Evolutionary conservation across 768 basidiomycete genomes (phyloP).

Genomic region (Boletus reticuloceps): DNA sequence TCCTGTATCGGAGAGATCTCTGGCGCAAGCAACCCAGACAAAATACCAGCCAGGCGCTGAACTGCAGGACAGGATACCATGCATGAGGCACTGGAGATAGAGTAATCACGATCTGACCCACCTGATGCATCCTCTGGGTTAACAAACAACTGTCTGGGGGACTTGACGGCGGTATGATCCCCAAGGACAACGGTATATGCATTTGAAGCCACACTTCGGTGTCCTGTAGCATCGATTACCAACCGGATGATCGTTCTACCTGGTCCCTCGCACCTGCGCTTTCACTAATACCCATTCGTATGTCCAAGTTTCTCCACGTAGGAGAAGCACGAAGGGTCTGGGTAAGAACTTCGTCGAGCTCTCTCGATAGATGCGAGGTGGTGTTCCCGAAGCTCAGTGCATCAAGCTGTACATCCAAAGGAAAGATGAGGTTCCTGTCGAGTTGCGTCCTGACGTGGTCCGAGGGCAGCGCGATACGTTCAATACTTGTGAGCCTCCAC

Average conservation of each 20-base stretch:
- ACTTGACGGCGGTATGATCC: conserved; percentile 20
- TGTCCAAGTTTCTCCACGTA: conserved; percentile 45
- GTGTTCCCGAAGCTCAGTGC: conserved; percentile 14
- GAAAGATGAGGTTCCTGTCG: conserved; percentile 42
- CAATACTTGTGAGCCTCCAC: conserved; percentile 92
- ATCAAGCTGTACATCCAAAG: conserved; percentile 41
- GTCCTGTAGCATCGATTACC: conserved; percentile 14
- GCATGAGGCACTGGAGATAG: conserved; percentile 9
- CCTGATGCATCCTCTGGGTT: conserved; percentile 26
- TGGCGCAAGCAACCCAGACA: conserved; percentile 41
- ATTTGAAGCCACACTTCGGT: conserved; percentile 5
- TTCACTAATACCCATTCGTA: conserved; percentile 29
- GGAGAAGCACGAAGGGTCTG: conserved; percentile 14
- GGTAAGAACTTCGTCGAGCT: conserved; percentile 24
- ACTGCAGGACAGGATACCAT: conserved; percentile 24
- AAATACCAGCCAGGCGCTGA: conserved; percentile 38
- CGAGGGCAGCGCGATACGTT: conserved; percentile 72
- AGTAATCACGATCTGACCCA: conserved; percentile 14
- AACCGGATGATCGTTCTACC: not conserved
- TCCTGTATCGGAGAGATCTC: conserved; percentile 47
- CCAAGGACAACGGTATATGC: conserved; percentile 26
- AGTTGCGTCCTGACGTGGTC: conserved; percentile 54
- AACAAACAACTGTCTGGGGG: conserved; percentile 20
- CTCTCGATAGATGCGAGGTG: conserved; percentile 23
- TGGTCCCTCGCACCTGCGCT: conserved; percentile 35